Conservation (phyloP, 306 rosid genomes). For the Prosopis cineraria region DNA sequence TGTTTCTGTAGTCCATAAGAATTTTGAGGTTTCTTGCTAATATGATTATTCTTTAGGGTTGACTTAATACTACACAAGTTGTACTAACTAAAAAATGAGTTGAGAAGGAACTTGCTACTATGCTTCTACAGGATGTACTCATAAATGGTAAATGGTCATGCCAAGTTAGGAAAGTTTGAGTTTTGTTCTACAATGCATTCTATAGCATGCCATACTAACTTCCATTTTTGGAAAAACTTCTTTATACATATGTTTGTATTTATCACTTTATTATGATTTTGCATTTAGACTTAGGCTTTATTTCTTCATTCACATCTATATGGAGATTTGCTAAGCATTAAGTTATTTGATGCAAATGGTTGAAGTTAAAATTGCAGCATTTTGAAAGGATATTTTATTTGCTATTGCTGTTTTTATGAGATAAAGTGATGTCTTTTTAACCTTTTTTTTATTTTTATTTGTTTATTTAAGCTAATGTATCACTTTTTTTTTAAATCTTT, state of each 20-base stretch:
- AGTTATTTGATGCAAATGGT: background rate
- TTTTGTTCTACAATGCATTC: slow-evolving; percentile 5
- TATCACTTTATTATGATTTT: background rate
- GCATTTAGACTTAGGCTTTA: slow-evolving; percentile 4
- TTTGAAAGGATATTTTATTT: background rate
- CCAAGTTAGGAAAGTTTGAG: slow-evolving; percentile 51
- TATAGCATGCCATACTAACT: slow-evolving; percentile 24
- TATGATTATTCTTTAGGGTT: slow-evolving; percentile 62
- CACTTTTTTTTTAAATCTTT: too few species aligned
- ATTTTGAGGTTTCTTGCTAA: slow-evolving; percentile 33
- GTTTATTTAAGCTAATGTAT: too few species aligned
- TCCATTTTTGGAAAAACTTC: background rate
- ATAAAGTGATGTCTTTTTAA: background rate
- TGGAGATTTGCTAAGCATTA: background rate
- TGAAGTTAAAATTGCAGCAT: background rate
- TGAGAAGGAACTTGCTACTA: slow-evolving; percentile 76
- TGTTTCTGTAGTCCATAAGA: slow-evolving; percentile 9
- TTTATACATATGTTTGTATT: background rate
- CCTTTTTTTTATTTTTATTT: too few species aligned
- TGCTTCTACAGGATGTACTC: slow-evolving; percentile 75
- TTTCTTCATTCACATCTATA: slow-evolving; percentile 26
- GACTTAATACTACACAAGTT: slow-evolving; percentile 59
- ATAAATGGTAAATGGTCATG: slow-evolving; percentile 91
- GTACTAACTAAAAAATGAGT: slow-evolving; percentile 71
- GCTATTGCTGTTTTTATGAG: background rate